Conservation (phyloP, 2,329 filamentous ascomycete genomes). For the Cordyceps cateniannulata region DNA sequence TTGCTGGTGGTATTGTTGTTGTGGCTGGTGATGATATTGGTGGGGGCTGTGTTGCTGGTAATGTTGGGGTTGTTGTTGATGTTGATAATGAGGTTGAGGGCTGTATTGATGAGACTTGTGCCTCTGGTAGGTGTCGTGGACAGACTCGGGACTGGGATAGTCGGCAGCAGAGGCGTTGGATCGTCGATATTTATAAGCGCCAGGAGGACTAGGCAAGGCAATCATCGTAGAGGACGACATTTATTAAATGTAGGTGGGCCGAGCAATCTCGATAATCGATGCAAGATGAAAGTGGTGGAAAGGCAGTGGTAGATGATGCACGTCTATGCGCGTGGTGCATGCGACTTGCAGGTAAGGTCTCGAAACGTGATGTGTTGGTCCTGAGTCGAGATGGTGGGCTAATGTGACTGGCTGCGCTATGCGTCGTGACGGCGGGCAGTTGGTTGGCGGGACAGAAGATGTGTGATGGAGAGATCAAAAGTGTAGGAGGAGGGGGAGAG, state of each 20-base stretch:
- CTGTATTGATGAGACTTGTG: not conserved
- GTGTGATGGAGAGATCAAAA: not conserved
- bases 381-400: not conserved
- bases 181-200: constrained; percentile 17
- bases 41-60: not conserved
- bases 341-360: constrained; percentile 9
- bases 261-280: constrained; percentile 12
- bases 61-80: not conserved
- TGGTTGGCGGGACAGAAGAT: not conserved
- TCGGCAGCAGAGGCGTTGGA: constrained; percentile 11
- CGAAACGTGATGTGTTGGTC: not conserved
- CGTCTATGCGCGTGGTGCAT: not conserved
- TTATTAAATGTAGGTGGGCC: not conserved
- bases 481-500: not conserved
- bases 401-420: not conserved
- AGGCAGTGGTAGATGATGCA: constrained; percentile 1
- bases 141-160: constrained; percentile 8
- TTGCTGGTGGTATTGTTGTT: not conserved
- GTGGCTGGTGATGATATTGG: not conserved
- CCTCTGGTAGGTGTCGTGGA: not conserved
- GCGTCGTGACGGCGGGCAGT: not conserved
- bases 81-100: not conserved
- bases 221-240: constrained; percentile 22
- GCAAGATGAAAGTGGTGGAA: constrained; percentile 10
- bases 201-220: constrained; percentile 20